Percentiles rank a stretch among this genome's conserved stretches.
Conservation (phyloP, 192 early-diverging fungal genomes). For the Gonapodya sp. region DNA sequence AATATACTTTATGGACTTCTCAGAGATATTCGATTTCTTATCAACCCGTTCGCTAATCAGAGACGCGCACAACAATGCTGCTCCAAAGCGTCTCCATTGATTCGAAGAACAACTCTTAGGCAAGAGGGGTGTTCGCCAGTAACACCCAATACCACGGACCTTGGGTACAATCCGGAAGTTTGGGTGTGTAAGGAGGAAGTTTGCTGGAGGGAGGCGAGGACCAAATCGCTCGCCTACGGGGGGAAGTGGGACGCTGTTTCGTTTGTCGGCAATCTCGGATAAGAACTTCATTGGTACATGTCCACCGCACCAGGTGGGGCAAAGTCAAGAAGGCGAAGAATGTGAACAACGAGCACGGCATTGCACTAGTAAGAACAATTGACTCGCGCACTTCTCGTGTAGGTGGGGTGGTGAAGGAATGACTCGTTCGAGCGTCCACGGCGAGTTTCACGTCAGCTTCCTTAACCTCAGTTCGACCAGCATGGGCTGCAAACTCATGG, state of each 20-base stretch:
- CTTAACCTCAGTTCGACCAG: not conserved
- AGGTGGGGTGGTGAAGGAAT: not conserved
- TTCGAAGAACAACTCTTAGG: too few relatives aligned
- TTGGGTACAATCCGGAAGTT: not conserved
- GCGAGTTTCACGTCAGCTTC: not conserved
- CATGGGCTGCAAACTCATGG: not conserved
- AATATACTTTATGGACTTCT: too few relatives aligned
- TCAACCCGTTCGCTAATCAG: too few relatives aligned
- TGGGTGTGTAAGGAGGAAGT: not conserved
- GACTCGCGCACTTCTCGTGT: not conserved
- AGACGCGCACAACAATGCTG: too few relatives aligned
- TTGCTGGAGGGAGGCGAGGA: not conserved
- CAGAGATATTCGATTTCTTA: too few relatives aligned
- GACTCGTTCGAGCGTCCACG: not conserved
- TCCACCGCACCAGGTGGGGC: too few relatives aligned
- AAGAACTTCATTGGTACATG: not conserved
- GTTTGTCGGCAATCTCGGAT: not conserved
- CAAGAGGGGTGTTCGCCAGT: too few relatives aligned
- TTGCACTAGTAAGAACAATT: not conserved
- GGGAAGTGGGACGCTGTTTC: not conserved
- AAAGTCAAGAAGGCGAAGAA: too few relatives aligned
- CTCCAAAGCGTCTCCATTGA: too few relatives aligned
- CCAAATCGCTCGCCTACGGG: not conserved
- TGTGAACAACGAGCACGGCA: too few relatives aligned
- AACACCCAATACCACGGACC: not conserved